Evolutionary conservation across 257 asterid species (phyloP).

Genomic region (Salvia hispanica): DNA sequence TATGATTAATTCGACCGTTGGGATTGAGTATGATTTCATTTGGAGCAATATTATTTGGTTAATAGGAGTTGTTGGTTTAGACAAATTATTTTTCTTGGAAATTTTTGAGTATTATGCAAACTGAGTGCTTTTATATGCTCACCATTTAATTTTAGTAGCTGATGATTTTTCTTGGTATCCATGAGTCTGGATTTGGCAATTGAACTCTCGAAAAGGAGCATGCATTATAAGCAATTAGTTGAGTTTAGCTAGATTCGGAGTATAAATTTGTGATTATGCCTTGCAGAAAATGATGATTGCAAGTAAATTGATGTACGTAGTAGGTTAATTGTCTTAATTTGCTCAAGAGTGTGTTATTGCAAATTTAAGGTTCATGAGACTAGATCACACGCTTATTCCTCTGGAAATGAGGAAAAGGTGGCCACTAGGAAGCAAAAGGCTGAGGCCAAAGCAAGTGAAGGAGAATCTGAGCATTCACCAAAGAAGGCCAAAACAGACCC

Average conservation of each 20-base stretch:
- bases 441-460: conserved; percentile 45
- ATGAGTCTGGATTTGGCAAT: background rate
- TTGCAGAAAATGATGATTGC: background rate
- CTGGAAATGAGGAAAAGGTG: conserved; percentile 58
- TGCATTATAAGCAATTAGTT: no score
- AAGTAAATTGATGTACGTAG: background rate
- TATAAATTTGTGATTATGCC: background rate
- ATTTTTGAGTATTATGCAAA: no score
- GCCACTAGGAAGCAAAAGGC: conserved; percentile 80
- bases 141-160: no score
- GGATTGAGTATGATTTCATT: background rate
- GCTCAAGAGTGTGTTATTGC: background rate
- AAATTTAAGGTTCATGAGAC: conserved; percentile 57
- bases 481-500: conserved; percentile 59
- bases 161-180: background rate
- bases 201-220: no score
- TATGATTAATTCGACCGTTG: background rate
- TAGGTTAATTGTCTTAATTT: background rate
- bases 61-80: no score
- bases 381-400: conserved; percentile 48
- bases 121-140: no score
- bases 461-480: conserved; percentile 44
- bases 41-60: no score
- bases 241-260: no score
- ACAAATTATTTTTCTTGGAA: no score